Conservation (phyloP, 164 flowering plant species). For the Akebia trifoliata region DNA sequence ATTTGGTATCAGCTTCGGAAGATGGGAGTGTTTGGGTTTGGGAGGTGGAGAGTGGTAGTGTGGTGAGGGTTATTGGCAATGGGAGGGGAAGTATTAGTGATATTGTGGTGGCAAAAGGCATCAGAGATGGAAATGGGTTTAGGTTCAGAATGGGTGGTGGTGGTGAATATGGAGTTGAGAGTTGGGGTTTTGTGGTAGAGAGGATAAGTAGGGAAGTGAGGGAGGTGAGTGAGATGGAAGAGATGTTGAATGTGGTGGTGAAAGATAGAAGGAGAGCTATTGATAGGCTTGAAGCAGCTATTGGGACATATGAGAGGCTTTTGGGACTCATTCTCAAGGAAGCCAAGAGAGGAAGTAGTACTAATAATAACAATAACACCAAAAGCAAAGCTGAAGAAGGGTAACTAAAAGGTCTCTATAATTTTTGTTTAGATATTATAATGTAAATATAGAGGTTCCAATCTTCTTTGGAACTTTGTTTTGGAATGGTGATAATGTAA, state of each 20-base stretch:
- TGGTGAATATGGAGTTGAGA: not conserved
- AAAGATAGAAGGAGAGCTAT: constrained; percentile 38
- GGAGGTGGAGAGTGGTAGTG: constrained; percentile 26
- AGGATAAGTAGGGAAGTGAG: constrained; percentile 19
- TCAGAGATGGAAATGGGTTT: constrained; percentile 3
- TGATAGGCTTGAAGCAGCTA: constrained; percentile 36
- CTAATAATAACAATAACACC: not conserved
- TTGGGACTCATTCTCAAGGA: constrained; percentile 46
- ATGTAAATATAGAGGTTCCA: too few species aligned
- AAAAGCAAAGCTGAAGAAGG: not conserved
- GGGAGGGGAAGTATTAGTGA: constrained; percentile 25
- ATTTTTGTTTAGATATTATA: too few species aligned
- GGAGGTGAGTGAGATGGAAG: constrained; percentile 31
- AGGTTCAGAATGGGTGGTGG: not conserved
- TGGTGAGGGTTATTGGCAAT: constrained; percentile 22
- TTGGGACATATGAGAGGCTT: constrained; percentile 37
- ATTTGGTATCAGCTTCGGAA: constrained; percentile 41
- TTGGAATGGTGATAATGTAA: too few species aligned
- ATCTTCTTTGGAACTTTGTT: too few species aligned
- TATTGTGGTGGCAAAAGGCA: constrained; percentile 29
- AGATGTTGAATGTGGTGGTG: constrained; percentile 24
- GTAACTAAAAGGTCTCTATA: too few species aligned
- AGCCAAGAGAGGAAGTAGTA: constrained; percentile 25
- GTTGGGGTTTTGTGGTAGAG: constrained; percentile 17
- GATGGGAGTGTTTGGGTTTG: constrained; percentile 37